These are phyloP conservation scores for Mycena metata DNA, from an alignment of 768 basidiomycete species.

Conservation along the genomic window DNA sequence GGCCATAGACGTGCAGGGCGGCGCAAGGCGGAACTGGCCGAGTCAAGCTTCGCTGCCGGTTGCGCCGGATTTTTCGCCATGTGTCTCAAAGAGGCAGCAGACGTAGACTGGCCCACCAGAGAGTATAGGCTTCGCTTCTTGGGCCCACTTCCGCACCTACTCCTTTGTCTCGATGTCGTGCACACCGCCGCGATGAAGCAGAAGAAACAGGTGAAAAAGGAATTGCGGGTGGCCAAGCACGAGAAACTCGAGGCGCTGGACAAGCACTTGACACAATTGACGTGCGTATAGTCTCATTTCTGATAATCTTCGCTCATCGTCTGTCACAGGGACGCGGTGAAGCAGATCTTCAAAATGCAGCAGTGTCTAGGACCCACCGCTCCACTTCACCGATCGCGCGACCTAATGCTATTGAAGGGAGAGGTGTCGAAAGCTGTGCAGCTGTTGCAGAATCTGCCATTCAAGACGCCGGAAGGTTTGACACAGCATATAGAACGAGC, in stretches of 20 bases:
- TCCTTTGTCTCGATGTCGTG: constrained; percentile 56
- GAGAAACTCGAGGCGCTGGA: constrained; percentile 52
- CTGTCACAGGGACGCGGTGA: constrained; percentile 43
- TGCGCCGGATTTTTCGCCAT: constrained; percentile 42
- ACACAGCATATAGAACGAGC: constrained; percentile 46
- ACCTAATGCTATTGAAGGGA: constrained; percentile 44
- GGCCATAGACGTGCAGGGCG: constrained; percentile 20
- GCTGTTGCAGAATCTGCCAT: constrained; percentile 46
- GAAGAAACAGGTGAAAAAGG: constrained; percentile 51
- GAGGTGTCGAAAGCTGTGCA: constrained; percentile 44
- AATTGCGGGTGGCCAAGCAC: constrained; percentile 45
- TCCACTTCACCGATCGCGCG: constrained; percentile 43
- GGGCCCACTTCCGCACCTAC: constrained; percentile 56
- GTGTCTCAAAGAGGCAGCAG: constrained; percentile 46
- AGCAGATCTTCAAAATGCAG: constrained; percentile 44
- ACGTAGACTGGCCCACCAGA: constrained; percentile 45
- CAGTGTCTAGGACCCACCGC: constrained; percentile 49
- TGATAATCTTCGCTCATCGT: constrained; percentile 1
- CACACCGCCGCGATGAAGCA: constrained; percentile 40
- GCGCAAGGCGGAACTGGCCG: constrained; percentile 31
- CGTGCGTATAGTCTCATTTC: constrained; percentile 45
- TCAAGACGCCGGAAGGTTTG: constrained; percentile 36
- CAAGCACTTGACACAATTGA: constrained; percentile 46
- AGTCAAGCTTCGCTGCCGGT: constrained; percentile 38
- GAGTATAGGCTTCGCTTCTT: constrained; percentile 54